These are phyloP conservation scores for Hippophae gyantsensis DNA, from an alignment of 306 rosid species.

Conservation along the genomic window DNA sequence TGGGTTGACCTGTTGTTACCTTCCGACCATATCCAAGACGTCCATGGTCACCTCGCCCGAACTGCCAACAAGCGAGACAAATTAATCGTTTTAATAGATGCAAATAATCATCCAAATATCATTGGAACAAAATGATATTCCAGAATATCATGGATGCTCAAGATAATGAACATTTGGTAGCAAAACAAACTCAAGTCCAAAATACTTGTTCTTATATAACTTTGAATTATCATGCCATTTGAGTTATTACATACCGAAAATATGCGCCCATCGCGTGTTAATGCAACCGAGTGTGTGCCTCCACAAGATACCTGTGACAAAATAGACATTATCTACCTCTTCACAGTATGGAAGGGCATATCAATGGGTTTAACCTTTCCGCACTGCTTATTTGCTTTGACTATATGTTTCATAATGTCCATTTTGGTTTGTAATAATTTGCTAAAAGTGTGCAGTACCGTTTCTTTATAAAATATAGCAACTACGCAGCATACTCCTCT, in stretches of 20 bases:
- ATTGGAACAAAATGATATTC: background rate
- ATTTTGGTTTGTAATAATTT: too few species aligned
- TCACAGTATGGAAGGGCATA: background rate
- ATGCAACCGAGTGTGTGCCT: slow-evolving; percentile 93
- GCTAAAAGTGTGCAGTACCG: too few species aligned
- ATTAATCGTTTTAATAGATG: background rate
- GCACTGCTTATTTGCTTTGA: too few species aligned
- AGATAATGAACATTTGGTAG: background rate
- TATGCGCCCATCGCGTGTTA: slow-evolving; percentile 78
- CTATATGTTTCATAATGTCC: too few species aligned
- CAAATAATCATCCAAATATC: too few species aligned
- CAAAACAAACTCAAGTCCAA: background rate
- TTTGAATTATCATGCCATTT: background rate
- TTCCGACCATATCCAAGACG: slow-evolving; percentile 97
- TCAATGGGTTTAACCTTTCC: background rate
- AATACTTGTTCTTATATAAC: background rate
- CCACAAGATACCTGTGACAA: slow-evolving; percentile 77
- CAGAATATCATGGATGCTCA: too few species aligned
- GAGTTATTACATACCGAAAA: slow-evolving; percentile 51
- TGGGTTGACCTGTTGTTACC: slow-evolving; percentile 88
- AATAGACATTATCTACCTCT: slow-evolving; percentile 4
- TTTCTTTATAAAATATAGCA: too few species aligned
- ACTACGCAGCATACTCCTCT: too few species aligned
- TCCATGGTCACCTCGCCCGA: slow-evolving; percentile 96
- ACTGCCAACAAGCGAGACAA: slow-evolving; percentile 33